These are phyloP conservation scores for Albifimbria verrucaria DNA, from an alignment of 2,329 filamentous ascomycete species.

Conservation along the genomic window DNA sequence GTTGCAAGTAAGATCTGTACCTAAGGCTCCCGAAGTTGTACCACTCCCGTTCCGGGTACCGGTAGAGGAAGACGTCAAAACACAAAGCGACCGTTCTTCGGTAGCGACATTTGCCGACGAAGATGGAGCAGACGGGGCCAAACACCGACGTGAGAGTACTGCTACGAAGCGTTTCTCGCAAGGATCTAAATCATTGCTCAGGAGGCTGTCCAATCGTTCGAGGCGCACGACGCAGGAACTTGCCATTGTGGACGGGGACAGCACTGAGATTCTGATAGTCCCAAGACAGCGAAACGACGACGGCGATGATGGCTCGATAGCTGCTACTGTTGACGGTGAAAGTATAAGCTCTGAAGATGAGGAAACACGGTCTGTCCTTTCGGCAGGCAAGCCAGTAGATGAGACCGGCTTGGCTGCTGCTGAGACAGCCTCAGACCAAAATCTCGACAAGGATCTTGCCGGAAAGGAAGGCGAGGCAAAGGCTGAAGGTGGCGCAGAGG, in stretches of 20 bases:
- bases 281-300: slow-evolving; percentile 28
- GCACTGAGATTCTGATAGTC: slow-evolving; percentile 44
- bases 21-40: slow-evolving; percentile 47
- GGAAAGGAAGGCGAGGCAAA: too few relatives aligned
- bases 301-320: slow-evolving; percentile 49
- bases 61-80: slow-evolving; percentile 33
- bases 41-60: slow-evolving; percentile 66
- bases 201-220: slow-evolving; percentile 37
- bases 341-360: slow-evolving; percentile 39
- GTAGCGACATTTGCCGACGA: slow-evolving; percentile 68
- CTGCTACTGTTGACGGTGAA: slow-evolving; percentile 55
- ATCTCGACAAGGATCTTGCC: too few relatives aligned
- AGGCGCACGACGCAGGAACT: slow-evolving; percentile 12
- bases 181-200: slow-evolving; percentile 42
- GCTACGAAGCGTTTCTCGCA: slow-evolving; percentile 47
- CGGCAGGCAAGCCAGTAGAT: background rate
- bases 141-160: slow-evolving; percentile 29
- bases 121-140: slow-evolving; percentile 33
- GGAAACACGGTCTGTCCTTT: slow-evolving; percentile 16
- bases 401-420: too few relatives aligned
- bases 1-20: slow-evolving; percentile 21
- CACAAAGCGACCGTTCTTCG: slow-evolving; percentile 57
- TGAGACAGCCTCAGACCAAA: too few relatives aligned
- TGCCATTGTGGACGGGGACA: slow-evolving; percentile 28
- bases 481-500: too few relatives aligned